Conservation (phyloP, 768 basidiomycete genomes). For the Infundibulicybe gibba region DNA sequence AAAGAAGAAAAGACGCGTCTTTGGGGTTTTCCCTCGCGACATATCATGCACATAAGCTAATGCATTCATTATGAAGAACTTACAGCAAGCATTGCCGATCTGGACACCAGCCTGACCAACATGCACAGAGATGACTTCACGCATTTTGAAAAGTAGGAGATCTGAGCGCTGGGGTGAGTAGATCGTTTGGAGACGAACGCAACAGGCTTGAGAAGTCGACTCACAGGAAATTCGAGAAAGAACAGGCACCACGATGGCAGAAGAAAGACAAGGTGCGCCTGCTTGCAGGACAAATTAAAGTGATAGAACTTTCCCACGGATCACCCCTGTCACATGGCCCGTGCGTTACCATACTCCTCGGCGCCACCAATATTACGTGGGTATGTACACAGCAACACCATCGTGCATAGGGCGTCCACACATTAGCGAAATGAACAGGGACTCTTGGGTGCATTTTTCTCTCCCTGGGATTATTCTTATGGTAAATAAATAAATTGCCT, state of each 20-base stretch:
- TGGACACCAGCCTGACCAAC: slow-evolving; percentile 97
- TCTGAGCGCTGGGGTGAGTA: slow-evolving; percentile 13
- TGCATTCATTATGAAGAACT: slow-evolving; percentile 26
- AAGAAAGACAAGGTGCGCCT: slow-evolving; percentile 42
- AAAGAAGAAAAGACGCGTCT: slow-evolving; percentile 10
- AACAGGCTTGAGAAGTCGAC: background rate
- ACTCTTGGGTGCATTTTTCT: too few species aligned
- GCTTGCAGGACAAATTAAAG: slow-evolving; percentile 36
- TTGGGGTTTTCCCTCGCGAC: slow-evolving; percentile 5
- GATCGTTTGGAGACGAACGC: slow-evolving; percentile 10
- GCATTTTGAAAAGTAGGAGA: slow-evolving; percentile 45
- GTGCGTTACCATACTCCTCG: slow-evolving; percentile 23
- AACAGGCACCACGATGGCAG: slow-evolving; percentile 38
- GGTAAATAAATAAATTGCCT: too few species aligned
- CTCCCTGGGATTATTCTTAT: too few species aligned
- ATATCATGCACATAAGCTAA: background rate
- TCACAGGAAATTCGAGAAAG: slow-evolving; percentile 18
- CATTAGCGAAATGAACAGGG: too few species aligned
- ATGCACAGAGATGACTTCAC: slow-evolving; percentile 94
- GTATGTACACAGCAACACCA: too few species aligned
- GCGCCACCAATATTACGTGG: too few species aligned
- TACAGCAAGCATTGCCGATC: slow-evolving; percentile 95
- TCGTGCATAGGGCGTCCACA: too few species aligned
- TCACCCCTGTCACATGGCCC: slow-evolving; percentile 35
- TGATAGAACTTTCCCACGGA: slow-evolving; percentile 37